A percentile compares a stretch with the other conserved stretches of the same genome.
Conservation (phyloP, 177 flowering plant genomes). For the Vitis hybrid region DNA sequence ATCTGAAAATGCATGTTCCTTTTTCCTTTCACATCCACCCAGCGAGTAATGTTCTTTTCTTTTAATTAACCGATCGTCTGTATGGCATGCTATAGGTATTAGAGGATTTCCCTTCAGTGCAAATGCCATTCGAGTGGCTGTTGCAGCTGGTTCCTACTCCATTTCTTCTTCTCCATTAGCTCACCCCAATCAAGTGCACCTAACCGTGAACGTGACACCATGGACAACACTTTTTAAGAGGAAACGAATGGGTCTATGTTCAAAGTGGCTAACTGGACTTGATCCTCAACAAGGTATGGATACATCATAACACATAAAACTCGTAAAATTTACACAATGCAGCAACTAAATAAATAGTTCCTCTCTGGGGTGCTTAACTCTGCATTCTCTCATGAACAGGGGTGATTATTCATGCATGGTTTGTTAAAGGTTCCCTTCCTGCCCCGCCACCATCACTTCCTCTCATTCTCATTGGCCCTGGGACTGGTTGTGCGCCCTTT, state of each 20-base stretch:
- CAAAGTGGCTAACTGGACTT: slow-evolving; percentile 82
- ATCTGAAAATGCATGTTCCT: neutral
- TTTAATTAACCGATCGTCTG: neutral
- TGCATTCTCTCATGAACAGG: slow-evolving; percentile 37
- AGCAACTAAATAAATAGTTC: neutral
- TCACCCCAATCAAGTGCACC: slow-evolving; percentile 84
- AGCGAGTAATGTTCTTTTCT: neutral
- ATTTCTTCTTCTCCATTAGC: slow-evolving; percentile 82
- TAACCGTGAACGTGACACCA: slow-evolving; percentile 77
- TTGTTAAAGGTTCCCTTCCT: slow-evolving; percentile 76
- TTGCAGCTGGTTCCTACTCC: slow-evolving; percentile 95
- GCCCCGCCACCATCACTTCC: slow-evolving; percentile 78
- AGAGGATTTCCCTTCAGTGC: slow-evolving; percentile 92
- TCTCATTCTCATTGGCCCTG: slow-evolving; percentile 89
- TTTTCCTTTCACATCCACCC: neutral
- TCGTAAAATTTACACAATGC: neutral
- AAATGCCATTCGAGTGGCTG: slow-evolving; percentile 95
- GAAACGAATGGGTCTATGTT: slow-evolving; percentile 78
- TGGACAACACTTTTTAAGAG: slow-evolving; percentile 93
- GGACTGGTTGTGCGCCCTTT: slow-evolving; percentile 98
- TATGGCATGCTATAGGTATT: slow-evolving; percentile 47
- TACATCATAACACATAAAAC: neutral
- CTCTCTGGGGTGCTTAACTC: neutral
- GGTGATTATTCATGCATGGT: slow-evolving; percentile 73
- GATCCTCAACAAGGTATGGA: slow-evolving; percentile 62